Base-by-base conservation (phyloP, 2,329 filamentous ascomycete genomes). In the Ascochyta fabae region DNA sequence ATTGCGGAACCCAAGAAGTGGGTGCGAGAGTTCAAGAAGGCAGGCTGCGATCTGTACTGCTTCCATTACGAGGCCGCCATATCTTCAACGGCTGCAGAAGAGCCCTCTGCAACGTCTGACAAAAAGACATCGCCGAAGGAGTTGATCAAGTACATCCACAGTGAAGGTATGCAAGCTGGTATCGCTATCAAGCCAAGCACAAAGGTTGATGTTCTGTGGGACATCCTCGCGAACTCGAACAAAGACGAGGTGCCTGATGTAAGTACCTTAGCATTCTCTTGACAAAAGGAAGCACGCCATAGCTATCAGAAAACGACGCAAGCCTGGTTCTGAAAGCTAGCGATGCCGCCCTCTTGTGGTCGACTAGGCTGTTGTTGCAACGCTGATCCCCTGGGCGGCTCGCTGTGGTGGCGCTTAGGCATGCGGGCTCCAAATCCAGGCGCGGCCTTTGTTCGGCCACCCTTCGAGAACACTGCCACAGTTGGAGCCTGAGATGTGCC, bases 1-100 rank as follows among this genome's bases (percentile, higher is more conserved):
- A 96, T 99, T 74, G 88, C 92, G 70, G 94, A 99, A 93, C 95
- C 95, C 65, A 96, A 98, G 83, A 93, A 92, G 83, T 99, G 95
- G 95, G 93, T 97, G 69, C 91, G 90, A 73, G 91, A 96, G 60
- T 98, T 99, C 82, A 87, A 95, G 76, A 88, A 90, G 48, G 95
- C 92, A 57, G 95, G 95, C 49, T 97, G 93, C 78, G 92, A 99
- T 77, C 84, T 99, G n/a, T 99, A 99, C 83, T 98, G 95, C 83
- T 99, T 99, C 83, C 95, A 99, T 83, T 98, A 98, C 79, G 95
- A 99, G 80, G 95, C 95, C 24, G 95, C 95, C 61, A 85, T 95
- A 44, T 78, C 81, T 65, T 96, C 91, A 46, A 91, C 90, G 39
- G 92, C 90, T 33, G 92, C 93, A 69, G 91, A 93, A 72, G 86